A percentile compares a stretch with the other conserved stretches of the same genome.
phyloP scores from a whole-genome alignment of 2,329 filamentous ascomycete species.

The Penicillium sp. region DNA sequence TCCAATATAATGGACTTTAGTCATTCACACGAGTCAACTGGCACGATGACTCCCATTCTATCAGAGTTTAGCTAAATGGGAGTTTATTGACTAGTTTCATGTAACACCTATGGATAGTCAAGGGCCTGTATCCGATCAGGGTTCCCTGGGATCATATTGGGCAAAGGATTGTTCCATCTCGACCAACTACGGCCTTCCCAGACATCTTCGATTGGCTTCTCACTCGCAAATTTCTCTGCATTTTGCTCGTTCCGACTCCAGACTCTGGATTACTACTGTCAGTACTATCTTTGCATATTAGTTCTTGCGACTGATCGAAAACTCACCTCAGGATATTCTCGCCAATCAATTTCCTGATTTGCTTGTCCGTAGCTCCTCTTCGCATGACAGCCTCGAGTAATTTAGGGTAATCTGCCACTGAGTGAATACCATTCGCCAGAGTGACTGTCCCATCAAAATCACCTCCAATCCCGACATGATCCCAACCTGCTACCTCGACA shows the following conservation, averaged over 20 bases:
- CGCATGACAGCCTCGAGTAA: slow-evolving; percentile 38
- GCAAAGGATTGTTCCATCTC: neutral
- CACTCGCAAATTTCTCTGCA: neutral
- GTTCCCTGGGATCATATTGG: neutral
- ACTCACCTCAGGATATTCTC: slow-evolving; percentile 34
- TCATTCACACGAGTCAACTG: neutral
- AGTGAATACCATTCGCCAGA: slow-evolving; percentile 36
- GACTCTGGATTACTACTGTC: neutral
- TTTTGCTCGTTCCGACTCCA: neutral
- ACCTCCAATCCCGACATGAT: slow-evolving; percentile 40
- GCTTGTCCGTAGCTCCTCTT: slow-evolving; percentile 39
- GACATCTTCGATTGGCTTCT: neutral
- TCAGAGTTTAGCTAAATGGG: neutral
- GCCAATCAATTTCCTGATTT: slow-evolving; percentile 37
- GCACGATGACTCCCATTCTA: neutral
- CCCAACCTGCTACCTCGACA: slow-evolving; percentile 32
- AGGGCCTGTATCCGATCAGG: neutral
- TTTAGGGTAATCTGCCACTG: slow-evolving; percentile 34
- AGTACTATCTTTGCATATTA: neutral
- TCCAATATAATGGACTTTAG: too few species aligned
- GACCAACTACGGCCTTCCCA: neutral
- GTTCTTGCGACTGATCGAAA: too few species aligned
- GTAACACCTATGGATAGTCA: neutral
- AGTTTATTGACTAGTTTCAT: neutral
- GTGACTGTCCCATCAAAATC: slow-evolving; percentile 30